Base-by-base conservation (phyloP, 169 alveolate species). In the Cryptosporidium sp. region DNA sequence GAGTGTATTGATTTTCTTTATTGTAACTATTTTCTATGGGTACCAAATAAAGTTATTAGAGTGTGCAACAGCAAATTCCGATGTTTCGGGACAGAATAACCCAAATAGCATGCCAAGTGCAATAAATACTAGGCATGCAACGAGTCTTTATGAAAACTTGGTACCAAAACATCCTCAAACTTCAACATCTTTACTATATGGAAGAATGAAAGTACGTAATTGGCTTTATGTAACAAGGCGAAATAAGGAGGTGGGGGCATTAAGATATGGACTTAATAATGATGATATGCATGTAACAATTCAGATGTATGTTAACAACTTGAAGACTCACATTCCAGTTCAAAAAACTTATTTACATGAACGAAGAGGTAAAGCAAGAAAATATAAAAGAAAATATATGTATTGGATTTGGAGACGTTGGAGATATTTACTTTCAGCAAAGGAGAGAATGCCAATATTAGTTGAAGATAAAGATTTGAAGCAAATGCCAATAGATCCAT, bases 401-500 rank as follows among this genome's bases (percentile, higher is more conserved):
- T 65, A 80, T 37, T 80, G 60, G 75, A 21, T 65, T 8, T 80
- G 89, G 89, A 60, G 75, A 12, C 69, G 89, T 60, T 80, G 89
- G 89, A 60, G 75, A 33, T 80, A 80, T 60, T 65, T 80, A 31
- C 42, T 80, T 16, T 62, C 89, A 42, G 89, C 89, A 26, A 80
- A 80, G 31, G 89, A 80, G 31, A 80, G 89, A 48, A 80, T 80
- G 89, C 89, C 89, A 3, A 80, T 80, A 62, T 45, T 80, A 45
- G 89, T 80, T 23, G 80, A 62, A 3, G 89, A 80, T 18, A 58
- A 29, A 16, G 75, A 80, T 33, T 37, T 80, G 58, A 5, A 0
- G 12, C 35, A 31, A 45, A 62, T 80, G 75, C 89, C 89, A 4
- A 53, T 80, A 21, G 80, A 80, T 61, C 89, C 89, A n/a, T 39